phyloP scores from a whole-genome alignment of 805 yeast genomes.

The Wickerhamiella galacta region DNA sequence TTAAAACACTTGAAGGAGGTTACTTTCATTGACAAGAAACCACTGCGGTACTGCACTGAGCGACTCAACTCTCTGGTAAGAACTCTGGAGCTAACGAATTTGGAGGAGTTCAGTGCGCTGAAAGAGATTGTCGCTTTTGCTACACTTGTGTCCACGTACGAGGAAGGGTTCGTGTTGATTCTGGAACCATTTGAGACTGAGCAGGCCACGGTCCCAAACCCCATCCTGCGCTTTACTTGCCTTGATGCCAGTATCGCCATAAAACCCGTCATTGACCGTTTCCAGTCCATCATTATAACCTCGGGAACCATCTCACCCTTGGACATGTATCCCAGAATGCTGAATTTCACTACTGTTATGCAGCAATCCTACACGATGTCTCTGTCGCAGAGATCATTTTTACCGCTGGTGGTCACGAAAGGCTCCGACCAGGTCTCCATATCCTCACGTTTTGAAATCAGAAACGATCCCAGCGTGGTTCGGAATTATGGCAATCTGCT shows the following conservation, averaged over 20 bases:
- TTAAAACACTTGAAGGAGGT: slow-evolving; percentile 82
- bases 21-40: slow-evolving; percentile 85
- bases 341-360: slow-evolving; percentile 80
- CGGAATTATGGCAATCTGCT: slow-evolving; percentile 88
- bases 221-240: slow-evolving; percentile 83
- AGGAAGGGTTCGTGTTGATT: slow-evolving; percentile 77
- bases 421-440: slow-evolving; percentile 98
- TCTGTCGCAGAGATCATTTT: slow-evolving; percentile 72
- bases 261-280: slow-evolving; percentile 88
- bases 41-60: slow-evolving; percentile 81
- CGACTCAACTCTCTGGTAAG: slow-evolving; percentile 74
- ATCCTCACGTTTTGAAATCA: slow-evolving; percentile 85
- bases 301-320: slow-evolving; percentile 97
- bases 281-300: slow-evolving; percentile 82
- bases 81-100: slow-evolving; percentile 70
- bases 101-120: slow-evolving; percentile 82
- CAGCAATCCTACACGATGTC: slow-evolving; percentile 96
- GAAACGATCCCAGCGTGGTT: slow-evolving; percentile 96
- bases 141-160: slow-evolving; percentile 87
- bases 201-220: slow-evolving; percentile 93
- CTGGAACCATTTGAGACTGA: slow-evolving; percentile 92
- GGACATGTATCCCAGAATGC: slow-evolving; percentile 97
- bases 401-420: slow-evolving; percentile 91
- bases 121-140: slow-evolving; percentile 97
- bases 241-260: slow-evolving; percentile 96